phyloP scores from a whole-genome alignment of 2,329 filamentous ascomycete species.

The Juglanconis juglandina region DNA sequence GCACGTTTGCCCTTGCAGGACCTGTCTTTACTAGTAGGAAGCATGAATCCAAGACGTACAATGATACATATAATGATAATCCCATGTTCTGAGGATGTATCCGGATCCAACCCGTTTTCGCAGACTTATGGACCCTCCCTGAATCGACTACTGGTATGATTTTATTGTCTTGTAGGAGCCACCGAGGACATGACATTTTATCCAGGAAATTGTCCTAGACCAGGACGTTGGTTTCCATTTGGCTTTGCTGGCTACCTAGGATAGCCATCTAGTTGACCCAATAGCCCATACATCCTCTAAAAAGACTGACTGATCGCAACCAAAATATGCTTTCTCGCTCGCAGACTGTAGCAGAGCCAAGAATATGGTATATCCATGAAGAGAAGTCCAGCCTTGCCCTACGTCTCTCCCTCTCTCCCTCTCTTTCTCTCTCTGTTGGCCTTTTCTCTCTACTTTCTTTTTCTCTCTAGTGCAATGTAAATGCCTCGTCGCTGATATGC shows the following conservation, averaged over 20 bases:
- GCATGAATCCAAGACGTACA: too few relatives aligned
- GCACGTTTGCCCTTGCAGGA: too few relatives aligned
- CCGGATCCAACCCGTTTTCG: too few relatives aligned
- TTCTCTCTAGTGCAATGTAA: conserved; percentile 1
- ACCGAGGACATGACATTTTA: too few relatives aligned
- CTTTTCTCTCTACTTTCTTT: not conserved
- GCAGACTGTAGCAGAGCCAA: not conserved
- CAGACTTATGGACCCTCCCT: too few relatives aligned
- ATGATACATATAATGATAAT: too few relatives aligned
- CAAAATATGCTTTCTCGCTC: conserved; percentile 7
- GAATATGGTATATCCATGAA: conserved; percentile 8
- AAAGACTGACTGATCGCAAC: not conserved
- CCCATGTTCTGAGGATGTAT: too few relatives aligned
- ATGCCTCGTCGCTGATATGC: not conserved
- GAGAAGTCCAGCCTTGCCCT: not conserved
- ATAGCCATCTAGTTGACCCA: not conserved
- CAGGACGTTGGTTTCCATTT: not conserved
- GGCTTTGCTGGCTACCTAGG: not conserved
- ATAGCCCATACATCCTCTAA: not conserved
- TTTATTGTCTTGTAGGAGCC: not conserved
- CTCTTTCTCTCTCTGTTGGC: not conserved
- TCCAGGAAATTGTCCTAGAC: too few relatives aligned
- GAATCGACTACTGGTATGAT: not conserved
- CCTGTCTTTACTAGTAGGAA: too few relatives aligned
- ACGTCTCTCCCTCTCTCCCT: too few relatives aligned